Evolutionary conservation across 2,329 filamentous ascomycete species (phyloP).

Genomic region (Phoma sp.): DNA sequence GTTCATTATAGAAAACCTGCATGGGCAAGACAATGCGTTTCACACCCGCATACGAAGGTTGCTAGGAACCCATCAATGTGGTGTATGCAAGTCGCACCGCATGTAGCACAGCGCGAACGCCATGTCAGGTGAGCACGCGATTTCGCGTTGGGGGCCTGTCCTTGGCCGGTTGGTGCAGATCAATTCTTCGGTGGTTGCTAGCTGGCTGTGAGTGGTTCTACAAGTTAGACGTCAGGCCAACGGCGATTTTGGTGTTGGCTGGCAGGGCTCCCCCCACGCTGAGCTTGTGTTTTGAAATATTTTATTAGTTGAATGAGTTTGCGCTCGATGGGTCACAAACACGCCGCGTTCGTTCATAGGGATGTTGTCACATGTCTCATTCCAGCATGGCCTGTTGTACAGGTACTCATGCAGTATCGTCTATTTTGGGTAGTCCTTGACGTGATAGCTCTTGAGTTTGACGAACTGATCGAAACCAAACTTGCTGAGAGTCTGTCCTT

Average conservation of each 20-base stretch:
- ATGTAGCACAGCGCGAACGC: conserved; percentile 19
- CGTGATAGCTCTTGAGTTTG: conserved; percentile 93
- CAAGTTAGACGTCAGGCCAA: no score
- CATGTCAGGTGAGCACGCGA: conserved; percentile 32
- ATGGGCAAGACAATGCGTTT: conserved; percentile 31
- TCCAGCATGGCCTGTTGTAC: conserved; percentile 17
- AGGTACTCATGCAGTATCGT: conserved; percentile 17
- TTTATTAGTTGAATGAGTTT: no score
- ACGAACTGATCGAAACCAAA: conserved; percentile 96
- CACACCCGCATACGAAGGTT: conserved; percentile 20
- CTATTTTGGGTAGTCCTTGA: conserved; percentile 76
- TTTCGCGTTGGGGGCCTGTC: conserved; percentile 11
- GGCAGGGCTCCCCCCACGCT: no score
- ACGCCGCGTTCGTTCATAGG: conserved; percentile 11
- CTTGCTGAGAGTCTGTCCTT: conserved; percentile 84
- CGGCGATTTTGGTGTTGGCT: no score
- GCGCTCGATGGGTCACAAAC: not conserved
- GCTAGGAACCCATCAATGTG: conserved; percentile 1
- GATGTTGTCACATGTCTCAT: conserved; percentile 18
- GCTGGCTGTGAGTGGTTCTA: no score
- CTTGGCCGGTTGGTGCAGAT: not conserved
- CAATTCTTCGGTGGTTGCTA: not conserved
- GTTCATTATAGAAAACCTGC: conserved; percentile 14
- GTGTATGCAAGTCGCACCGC: conserved; percentile 10
- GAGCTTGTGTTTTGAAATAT: no score